Evolutionary conservation across 2,329 filamentous ascomycete species (phyloP).

Genomic region (Botrytis fabae): DNA sequence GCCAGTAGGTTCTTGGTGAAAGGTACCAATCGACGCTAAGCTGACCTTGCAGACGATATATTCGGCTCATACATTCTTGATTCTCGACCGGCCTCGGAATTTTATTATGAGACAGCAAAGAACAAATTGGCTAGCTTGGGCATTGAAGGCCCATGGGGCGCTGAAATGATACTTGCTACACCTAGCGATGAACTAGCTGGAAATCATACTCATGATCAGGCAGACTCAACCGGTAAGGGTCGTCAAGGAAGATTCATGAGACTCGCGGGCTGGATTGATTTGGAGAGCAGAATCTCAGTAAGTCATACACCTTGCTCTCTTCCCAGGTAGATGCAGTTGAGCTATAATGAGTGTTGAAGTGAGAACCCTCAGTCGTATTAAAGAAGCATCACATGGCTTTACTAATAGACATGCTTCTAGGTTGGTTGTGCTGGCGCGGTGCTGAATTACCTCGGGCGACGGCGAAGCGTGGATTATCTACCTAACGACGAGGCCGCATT

Average conservation of each 20-base stretch:
- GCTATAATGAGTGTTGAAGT: background rate
- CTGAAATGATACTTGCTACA: slow-evolving; percentile 61
- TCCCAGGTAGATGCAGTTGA: background rate
- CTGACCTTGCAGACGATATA: slow-evolving; percentile 40
- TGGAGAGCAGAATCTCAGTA: slow-evolving; percentile 72
- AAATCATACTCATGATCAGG: slow-evolving; percentile 33
- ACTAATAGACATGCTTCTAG: slow-evolving; percentile 25
- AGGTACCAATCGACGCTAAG: background rate
- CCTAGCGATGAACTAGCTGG: slow-evolving; percentile 49
- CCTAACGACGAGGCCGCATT: slow-evolving; percentile 57
- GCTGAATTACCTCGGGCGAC: slow-evolving; percentile 73
- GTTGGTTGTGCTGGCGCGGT: slow-evolving; percentile 87
- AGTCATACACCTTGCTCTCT: slow-evolving; percentile 29
- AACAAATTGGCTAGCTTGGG: slow-evolving; percentile 63
- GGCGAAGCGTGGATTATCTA: slow-evolving; percentile 61
- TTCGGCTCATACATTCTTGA: slow-evolving; percentile 57
- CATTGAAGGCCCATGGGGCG: slow-evolving; percentile 45
- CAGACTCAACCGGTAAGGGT: slow-evolving; percentile 48
- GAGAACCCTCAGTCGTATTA: background rate
- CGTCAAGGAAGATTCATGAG: slow-evolving; percentile 65
- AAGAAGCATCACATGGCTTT: background rate
- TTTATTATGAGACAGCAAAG: slow-evolving; percentile 65
- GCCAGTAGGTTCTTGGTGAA: slow-evolving; percentile 30
- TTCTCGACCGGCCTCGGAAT: slow-evolving; percentile 69
- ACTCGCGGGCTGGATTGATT: slow-evolving; percentile 68